A percentile compares a stretch with the other conserved stretches of the same genome.
Conservation (phyloP, 177 flowering plant species). For the Vitis hybrid region DNA sequence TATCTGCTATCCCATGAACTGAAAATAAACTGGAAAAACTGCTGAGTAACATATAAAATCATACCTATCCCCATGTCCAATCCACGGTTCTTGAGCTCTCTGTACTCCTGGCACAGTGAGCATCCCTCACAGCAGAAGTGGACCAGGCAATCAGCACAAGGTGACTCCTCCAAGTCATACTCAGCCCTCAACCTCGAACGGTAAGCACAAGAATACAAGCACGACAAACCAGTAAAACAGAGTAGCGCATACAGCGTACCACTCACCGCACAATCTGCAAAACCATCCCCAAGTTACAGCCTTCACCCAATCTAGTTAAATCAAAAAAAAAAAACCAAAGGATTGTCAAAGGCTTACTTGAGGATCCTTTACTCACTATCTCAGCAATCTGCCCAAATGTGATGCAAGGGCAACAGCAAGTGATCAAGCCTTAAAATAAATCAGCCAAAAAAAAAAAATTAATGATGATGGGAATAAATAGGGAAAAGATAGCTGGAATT, state of each 20-base stretch:
- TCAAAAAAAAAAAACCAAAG: not conserved
- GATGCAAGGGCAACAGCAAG: conserved; percentile 55
- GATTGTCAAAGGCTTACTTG: conserved; percentile 17
- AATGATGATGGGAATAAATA: not conserved
- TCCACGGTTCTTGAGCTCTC: conserved; percentile 49
- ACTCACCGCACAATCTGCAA: conserved; percentile 39
- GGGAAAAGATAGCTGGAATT: not conserved
- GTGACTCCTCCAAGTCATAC: conserved; percentile 35
- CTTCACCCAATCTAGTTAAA: not conserved
- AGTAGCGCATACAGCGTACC: conserved; percentile 30
- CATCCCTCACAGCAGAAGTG: conserved; percentile 41
- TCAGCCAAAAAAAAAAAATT: not conserved
- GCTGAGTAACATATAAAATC: not conserved
- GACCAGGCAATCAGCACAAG: conserved; percentile 43
- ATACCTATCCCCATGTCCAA: conserved; percentile 48
- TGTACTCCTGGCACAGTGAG: conserved; percentile 49
- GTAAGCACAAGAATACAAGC: conserved; percentile 55
- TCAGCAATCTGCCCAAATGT: conserved; percentile 61
- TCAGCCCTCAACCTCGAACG: conserved; percentile 42
- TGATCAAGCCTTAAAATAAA: conserved; percentile 30
- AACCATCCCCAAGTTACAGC: not conserved
- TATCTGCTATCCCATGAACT: too few relatives aligned
- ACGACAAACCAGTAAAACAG: conserved; percentile 31
- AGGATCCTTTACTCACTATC: conserved; percentile 37
- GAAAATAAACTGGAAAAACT: too few relatives aligned